Evolutionary conservation across 768 basidiomycete genomes (phyloP).

Genomic region (Mycena pura): DNA sequence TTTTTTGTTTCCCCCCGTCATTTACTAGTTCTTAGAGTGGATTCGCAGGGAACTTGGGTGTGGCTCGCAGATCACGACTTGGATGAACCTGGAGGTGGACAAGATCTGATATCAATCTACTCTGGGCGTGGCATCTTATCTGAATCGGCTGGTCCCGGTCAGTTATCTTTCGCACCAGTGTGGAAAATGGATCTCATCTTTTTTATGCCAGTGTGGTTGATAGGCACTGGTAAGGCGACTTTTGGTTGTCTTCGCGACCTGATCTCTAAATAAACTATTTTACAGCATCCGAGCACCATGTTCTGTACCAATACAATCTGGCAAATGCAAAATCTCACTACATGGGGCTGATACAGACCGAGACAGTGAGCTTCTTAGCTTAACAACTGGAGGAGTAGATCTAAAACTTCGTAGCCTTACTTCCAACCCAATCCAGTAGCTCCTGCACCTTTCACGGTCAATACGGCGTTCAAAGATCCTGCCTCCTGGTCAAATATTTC

Average conservation of each 20-base stretch:
- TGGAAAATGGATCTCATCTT: slow-evolving; percentile 10
- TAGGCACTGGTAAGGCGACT: slow-evolving; percentile 57
- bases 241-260: slow-evolving; percentile 1
- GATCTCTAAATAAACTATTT: neutral
- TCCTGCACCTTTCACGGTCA: slow-evolving; percentile 61
- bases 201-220: slow-evolving; percentile 64
- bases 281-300: slow-evolving; percentile 59
- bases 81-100: slow-evolving; percentile 54
- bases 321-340: slow-evolving; percentile 70
- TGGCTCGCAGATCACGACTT: slow-evolving; percentile 76
- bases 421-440: slow-evolving; percentile 67
- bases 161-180: slow-evolving; percentile 4
- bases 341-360: slow-evolving; percentile 77
- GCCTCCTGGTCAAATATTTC: slow-evolving; percentile 44
- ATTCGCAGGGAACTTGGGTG: slow-evolving; percentile 8
- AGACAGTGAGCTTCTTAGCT: slow-evolving; percentile 54
- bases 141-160: slow-evolving; percentile 67
- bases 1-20: slow-evolving; percentile 28
- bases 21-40: neutral
- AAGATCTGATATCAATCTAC: slow-evolving; percentile 57
- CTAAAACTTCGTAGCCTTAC: slow-evolving; percentile 57
- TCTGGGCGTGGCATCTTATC: slow-evolving; percentile 77
- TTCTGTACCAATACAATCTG: slow-evolving; percentile 74
- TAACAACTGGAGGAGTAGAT: neutral
- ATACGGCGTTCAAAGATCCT: slow-evolving; percentile 60